These are phyloP conservation scores for Botryotinia convoluta DNA, from an alignment of 2,329 filamentous ascomycete species.

Conservation along the genomic window DNA sequence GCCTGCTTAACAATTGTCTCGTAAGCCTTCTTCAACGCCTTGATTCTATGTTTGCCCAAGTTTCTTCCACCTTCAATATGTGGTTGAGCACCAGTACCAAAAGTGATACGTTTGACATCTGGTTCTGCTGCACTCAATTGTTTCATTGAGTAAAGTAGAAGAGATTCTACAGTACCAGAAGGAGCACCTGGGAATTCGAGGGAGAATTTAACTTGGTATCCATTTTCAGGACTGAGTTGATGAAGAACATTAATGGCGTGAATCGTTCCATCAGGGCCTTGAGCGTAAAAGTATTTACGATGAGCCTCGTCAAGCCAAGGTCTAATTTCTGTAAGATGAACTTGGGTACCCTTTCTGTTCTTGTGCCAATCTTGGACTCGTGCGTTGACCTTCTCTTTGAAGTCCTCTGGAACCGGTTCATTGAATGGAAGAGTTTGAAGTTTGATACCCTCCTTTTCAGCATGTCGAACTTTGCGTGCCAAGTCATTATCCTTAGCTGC, in stretches of 20 bases:
- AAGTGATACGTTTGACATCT: conserved; percentile 71
- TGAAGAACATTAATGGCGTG: conserved; percentile 78
- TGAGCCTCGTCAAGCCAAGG: conserved; percentile 85
- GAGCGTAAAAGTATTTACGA: conserved; percentile 80
- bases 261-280: conserved; percentile 69
- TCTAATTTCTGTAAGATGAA: conserved; percentile 85
- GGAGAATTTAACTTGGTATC: conserved; percentile 95
- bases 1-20: conserved; percentile 77
- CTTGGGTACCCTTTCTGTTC: conserved; percentile 78
- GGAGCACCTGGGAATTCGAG: conserved; percentile 86
- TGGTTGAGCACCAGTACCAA: conserved; percentile 76
- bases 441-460: conserved; percentile 81
- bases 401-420: conserved; percentile 59
- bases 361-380: conserved; percentile 77
- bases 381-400: conserved; percentile 67
- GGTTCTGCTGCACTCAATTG: conserved; percentile 50
- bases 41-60: conserved; percentile 74
- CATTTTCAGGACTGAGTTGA: conserved; percentile 74
- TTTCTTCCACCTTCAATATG: conserved; percentile 78
- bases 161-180: conserved; percentile 81
- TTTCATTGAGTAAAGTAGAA: conserved; percentile 68
- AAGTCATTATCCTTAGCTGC: conserved; percentile 72
- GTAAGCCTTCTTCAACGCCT: conserved; percentile 80
- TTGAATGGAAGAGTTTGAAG: conserved; percentile 70
- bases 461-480: conserved; percentile 77